phyloP scores from a whole-genome alignment of 2,329 filamentous ascomycete species.

The Phoma sp. region DNA sequence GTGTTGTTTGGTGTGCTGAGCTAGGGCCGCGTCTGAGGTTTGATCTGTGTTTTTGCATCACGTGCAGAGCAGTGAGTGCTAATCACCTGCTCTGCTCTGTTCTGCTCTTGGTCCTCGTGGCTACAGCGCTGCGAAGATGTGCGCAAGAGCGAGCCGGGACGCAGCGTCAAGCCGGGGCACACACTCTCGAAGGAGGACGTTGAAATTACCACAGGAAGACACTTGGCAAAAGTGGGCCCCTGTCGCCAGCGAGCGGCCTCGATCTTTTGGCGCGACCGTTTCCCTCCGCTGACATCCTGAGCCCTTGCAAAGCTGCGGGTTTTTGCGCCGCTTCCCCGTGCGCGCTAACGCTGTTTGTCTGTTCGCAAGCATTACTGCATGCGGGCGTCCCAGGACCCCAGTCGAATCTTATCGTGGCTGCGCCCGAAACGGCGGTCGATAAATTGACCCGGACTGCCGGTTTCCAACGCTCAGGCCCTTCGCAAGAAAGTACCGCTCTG shows the following conservation, averaged over 20 bases:
- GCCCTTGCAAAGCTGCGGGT: neutral
- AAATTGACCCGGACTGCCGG: neutral
- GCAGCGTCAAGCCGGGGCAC: neutral
- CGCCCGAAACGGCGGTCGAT: neutral
- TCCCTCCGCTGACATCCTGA: neutral
- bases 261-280: neutral
- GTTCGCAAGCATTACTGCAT: neutral
- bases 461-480: neutral
- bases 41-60: neutral
- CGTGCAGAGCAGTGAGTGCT: neutral
- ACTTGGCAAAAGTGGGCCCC: neutral
- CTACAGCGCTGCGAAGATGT: neutral
- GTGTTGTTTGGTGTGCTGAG: neutral
- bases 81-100: too few species aligned
- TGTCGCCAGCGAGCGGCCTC: neutral
- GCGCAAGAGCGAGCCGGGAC: neutral
- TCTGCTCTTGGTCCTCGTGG: neutral
- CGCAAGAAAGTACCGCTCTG: neutral
- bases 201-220: neutral
- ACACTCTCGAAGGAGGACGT: neutral
- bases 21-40: neutral
- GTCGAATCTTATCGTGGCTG: neutral
- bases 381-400: neutral
- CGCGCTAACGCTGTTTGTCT: neutral
- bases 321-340: neutral